Evolutionary conservation across 106 monocot genomes (phyloP).

Genomic region (Dendrobium catenatum): DNA sequence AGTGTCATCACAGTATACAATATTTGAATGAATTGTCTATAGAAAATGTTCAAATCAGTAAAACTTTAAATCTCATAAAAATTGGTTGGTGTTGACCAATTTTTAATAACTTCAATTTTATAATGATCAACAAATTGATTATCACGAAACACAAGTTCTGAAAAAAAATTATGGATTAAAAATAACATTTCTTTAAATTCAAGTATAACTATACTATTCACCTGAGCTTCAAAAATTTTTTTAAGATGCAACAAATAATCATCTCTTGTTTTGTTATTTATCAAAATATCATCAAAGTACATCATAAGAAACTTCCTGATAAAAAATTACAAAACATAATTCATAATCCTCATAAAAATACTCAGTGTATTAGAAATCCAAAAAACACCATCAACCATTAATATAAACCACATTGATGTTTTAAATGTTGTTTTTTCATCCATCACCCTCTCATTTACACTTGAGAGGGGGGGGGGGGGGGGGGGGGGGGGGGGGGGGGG

Average conservation of each 20-base stretch:
- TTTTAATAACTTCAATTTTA: neutral
- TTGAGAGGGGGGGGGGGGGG: too few relatives aligned
- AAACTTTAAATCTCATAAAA: neutral
- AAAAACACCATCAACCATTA: neutral
- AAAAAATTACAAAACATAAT: neutral
- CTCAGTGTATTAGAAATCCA: neutral
- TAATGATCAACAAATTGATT: neutral
- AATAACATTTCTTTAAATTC: too few relatives aligned
- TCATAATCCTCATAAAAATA: neutral
- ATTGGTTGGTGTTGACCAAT: neutral
- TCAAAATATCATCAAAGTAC: neutral
- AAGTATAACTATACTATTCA: too few relatives aligned
- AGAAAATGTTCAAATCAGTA: neutral
- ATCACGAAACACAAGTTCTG: neutral
- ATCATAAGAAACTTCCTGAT: neutral
- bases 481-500: neutral
- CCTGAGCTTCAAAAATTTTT: neutral
- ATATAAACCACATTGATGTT: too few relatives aligned
- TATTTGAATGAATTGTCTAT: neutral
- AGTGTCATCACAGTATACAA: neutral
- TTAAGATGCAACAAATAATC: neutral
- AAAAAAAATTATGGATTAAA: too few relatives aligned
- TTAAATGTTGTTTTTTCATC: neutral
- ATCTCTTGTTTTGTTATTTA: neutral
- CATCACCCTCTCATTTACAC: neutral